Conservation (phyloP, 148 eudicot species). For the Nepenthes gracilis region DNA sequence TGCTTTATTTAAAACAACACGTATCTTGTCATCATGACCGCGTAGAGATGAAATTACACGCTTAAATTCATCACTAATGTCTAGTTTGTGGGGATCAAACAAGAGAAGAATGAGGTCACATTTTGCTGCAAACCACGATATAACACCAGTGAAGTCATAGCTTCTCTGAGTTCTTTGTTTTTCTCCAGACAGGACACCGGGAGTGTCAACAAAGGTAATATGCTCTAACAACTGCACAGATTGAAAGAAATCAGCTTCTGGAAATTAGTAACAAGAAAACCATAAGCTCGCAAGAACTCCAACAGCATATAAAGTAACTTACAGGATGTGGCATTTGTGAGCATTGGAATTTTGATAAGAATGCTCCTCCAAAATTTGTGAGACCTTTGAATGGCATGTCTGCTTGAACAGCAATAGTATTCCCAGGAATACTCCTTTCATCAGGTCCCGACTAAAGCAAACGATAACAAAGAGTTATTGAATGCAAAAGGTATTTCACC, state of each 20-base stretch:
- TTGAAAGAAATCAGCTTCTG: conserved; percentile 1
- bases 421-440: conserved; percentile 91
- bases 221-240: conserved; percentile 59
- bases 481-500: neutral
- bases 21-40: conserved; percentile 89
- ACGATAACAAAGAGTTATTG: neutral
- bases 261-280: conserved; percentile 1
- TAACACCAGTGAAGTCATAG: conserved; percentile 91
- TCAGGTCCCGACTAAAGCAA: conserved; percentile 50
- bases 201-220: conserved; percentile 87
- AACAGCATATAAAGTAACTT: conserved; percentile 12
- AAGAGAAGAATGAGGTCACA: conserved; percentile 79
- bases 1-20: conserved; percentile 89
- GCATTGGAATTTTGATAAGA: conserved; percentile 86
- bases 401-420: conserved; percentile 82
- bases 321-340: conserved; percentile 95
- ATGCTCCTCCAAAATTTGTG: conserved; percentile 72
- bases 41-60: conserved; percentile 76
- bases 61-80: conserved; percentile 89
- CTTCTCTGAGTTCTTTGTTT: conserved; percentile 87
- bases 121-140: conserved; percentile 95
- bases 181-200: conserved; percentile 94
- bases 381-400: conserved; percentile 80
- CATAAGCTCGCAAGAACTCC: neutral
- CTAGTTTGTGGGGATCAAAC: conserved; percentile 92